phyloP scores from a whole-genome alignment of 805 yeast species.

The Isabelozyma pseudorhagii region DNA sequence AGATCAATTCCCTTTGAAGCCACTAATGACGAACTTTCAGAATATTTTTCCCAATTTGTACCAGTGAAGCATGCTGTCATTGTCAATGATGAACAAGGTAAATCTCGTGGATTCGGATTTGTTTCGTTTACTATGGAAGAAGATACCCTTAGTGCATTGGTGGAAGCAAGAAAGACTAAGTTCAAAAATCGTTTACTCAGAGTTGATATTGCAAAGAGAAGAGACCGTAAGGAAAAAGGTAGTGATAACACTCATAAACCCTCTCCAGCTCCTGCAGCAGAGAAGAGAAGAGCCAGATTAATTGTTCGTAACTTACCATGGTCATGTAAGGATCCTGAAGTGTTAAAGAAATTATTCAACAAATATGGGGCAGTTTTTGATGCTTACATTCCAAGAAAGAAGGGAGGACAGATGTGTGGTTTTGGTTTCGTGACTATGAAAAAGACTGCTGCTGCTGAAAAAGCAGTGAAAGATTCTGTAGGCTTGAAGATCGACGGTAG shows the following conservation, averaged over 20 bases:
- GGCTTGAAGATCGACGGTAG: constrained; percentile 85
- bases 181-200: constrained; percentile 65
- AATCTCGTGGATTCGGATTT: constrained; percentile 93
- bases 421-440: constrained; percentile 94
- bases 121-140: constrained; percentile 85
- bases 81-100: constrained; percentile 71
- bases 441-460: constrained; percentile 70
- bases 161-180: constrained; percentile 60
- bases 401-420: constrained; percentile 88
- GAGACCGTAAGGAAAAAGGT: constrained; percentile 62
- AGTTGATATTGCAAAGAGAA: constrained; percentile 87
- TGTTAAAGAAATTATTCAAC: constrained; percentile 64
- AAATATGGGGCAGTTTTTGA: constrained; percentile 85
- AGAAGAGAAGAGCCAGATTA: constrained; percentile 79
- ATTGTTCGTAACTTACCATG: constrained; percentile 93
- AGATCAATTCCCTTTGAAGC: constrained; percentile 80
- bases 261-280: constrained; percentile 22
- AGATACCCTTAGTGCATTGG: constrained; percentile 76
- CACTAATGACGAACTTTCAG: constrained; percentile 76
- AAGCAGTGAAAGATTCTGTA: constrained; percentile 70
- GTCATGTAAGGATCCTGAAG: constrained; percentile 80
- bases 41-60: constrained; percentile 84
- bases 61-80: constrained; percentile 95
- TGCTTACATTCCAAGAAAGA: constrained; percentile 83
- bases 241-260: neutral